These are phyloP conservation scores for Globisporangium carolinianum DNA, from an alignment of 352 stramenopile genomes.

Conservation along the genomic window DNA sequence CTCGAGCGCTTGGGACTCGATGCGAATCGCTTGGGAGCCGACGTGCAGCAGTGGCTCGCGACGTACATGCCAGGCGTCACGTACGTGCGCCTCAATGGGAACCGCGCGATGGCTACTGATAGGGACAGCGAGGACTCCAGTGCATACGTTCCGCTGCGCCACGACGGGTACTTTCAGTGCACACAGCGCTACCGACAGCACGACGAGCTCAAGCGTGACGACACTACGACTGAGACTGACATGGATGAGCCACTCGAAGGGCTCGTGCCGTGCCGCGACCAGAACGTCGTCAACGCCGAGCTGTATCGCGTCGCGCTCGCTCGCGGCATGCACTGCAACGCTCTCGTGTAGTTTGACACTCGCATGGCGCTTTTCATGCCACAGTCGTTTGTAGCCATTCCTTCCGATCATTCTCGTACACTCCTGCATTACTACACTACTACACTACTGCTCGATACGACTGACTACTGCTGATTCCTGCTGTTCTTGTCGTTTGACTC, in stretches of 20 bases:
- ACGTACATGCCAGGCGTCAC: conserved; percentile 22
- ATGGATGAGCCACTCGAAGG: conserved; percentile 4
- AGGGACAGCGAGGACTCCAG: not conserved
- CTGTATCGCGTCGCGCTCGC: conserved; percentile 4
- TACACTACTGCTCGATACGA: too few relatives aligned
- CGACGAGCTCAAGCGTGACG: not conserved
- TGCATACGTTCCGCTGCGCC: conserved; percentile 17
- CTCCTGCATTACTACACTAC: too few relatives aligned
- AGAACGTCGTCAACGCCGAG: conserved; percentile 19
- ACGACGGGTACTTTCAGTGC: conserved; percentile 49
- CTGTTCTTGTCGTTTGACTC: not conserved
- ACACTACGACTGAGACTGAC: not conserved
- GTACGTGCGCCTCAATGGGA: conserved; percentile 48
- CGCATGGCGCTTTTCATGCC: not conserved
- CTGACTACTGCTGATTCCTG: not conserved
- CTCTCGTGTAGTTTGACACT: not conserved
- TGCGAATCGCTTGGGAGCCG: conserved; percentile 31
- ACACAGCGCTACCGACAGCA: conserved; percentile 13
- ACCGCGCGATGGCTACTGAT: conserved; percentile 11
- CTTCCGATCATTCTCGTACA: not conserved
- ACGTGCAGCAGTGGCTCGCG: conserved; percentile 16
- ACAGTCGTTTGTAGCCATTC: not conserved
- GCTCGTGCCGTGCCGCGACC: conserved; percentile 14
- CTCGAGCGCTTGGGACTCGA: conserved; percentile 61
- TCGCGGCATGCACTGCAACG: conserved; percentile 1